Conservation (phyloP, 768 basidiomycete genomes). For the Plicaturopsis crispa region DNA sequence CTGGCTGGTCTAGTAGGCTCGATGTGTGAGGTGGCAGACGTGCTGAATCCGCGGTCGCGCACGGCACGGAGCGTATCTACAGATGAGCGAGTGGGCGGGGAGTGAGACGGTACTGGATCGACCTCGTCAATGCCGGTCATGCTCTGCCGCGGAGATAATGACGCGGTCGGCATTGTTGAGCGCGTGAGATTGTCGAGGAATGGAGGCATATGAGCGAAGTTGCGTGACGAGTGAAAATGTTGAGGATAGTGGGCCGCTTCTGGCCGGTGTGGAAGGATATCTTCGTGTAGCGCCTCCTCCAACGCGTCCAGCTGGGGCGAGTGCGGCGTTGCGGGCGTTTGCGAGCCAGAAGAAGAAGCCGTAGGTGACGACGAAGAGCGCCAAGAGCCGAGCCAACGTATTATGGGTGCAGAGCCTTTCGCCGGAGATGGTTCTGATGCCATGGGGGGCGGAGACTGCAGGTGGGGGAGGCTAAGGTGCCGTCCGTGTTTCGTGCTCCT, state of each 20-base stretch:
- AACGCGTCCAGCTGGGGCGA: conserved; percentile 32
- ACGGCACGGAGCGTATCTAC: conserved; percentile 51
- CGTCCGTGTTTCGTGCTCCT: no score
- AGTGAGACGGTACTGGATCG: conserved; percentile 19
- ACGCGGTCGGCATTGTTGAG: conserved; percentile 55
- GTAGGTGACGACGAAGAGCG: conserved; percentile 23
- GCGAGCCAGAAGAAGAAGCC: conserved; percentile 16
- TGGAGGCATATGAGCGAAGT: conserved; percentile 38
- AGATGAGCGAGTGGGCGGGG: conserved; percentile 39
- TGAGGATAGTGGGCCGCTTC: conserved; percentile 35
- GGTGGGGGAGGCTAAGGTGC: not conserved
- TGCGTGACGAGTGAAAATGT: conserved; percentile 22
- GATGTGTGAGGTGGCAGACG: conserved; percentile 18
- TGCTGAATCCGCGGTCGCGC: conserved; percentile 21
- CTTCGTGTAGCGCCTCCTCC: conserved; percentile 38
- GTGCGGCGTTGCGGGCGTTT: conserved; percentile 19
- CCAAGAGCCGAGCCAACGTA: conserved; percentile 35
- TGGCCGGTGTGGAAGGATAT: conserved; percentile 29
- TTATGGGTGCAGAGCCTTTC: conserved; percentile 19
- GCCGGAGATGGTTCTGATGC: conserved; percentile 3
- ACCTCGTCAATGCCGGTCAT: conserved; percentile 9
- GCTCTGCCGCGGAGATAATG: conserved; percentile 33
- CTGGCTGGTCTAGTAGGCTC: conserved; percentile 13
- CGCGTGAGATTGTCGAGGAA: conserved; percentile 49
- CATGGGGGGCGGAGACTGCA: conserved; percentile 4